Evolutionary conservation across 1,139 yeast species (phyloP).

Genomic region (Kodamaea ohmeri): DNA sequence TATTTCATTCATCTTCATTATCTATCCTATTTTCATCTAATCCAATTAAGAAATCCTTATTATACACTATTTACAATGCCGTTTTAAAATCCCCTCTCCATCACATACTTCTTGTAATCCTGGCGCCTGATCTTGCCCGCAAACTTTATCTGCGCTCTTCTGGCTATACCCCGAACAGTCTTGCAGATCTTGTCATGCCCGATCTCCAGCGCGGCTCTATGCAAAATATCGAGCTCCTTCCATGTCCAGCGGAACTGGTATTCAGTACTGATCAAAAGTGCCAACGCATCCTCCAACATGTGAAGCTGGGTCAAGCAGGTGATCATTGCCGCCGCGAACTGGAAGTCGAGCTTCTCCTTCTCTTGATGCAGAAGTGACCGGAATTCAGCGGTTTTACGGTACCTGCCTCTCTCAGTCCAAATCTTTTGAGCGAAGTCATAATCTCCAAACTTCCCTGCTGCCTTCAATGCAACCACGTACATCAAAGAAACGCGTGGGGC

Average conservation of each 20-base stretch:
- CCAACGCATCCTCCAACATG: slow-evolving; percentile 65
- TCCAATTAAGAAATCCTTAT: no score
- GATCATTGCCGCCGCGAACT: slow-evolving; percentile 67
- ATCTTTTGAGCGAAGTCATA: slow-evolving; percentile 57
- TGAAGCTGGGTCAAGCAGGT: slow-evolving; percentile 50
- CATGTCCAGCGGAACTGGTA: slow-evolving; percentile 73
- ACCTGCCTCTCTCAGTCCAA: slow-evolving; percentile 78
- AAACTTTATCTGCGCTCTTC: slow-evolving; percentile 32
- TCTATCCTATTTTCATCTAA: not conserved
- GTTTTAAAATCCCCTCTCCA: slow-evolving; percentile 31
- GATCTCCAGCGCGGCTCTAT: slow-evolving; percentile 44
- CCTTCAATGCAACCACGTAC: slow-evolving; percentile 63
- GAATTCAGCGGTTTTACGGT: slow-evolving; percentile 55
- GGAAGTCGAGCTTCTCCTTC: slow-evolving; percentile 57
- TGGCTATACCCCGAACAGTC: slow-evolving; percentile 34
- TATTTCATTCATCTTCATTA: not conserved
- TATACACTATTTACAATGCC: slow-evolving; percentile 12
- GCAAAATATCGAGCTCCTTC: slow-evolving; percentile 48
- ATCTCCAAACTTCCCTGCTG: slow-evolving; percentile 56
- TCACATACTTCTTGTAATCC: slow-evolving; percentile 31
- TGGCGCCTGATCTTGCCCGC: slow-evolving; percentile 41
- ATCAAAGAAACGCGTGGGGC: slow-evolving; percentile 50
- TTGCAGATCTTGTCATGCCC: slow-evolving; percentile 46
- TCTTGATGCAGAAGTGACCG: slow-evolving; percentile 32
- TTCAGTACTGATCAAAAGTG: slow-evolving; percentile 62